Conservation (phyloP, 768 basidiomycete species). For the Strobilomyces confusus region DNA sequence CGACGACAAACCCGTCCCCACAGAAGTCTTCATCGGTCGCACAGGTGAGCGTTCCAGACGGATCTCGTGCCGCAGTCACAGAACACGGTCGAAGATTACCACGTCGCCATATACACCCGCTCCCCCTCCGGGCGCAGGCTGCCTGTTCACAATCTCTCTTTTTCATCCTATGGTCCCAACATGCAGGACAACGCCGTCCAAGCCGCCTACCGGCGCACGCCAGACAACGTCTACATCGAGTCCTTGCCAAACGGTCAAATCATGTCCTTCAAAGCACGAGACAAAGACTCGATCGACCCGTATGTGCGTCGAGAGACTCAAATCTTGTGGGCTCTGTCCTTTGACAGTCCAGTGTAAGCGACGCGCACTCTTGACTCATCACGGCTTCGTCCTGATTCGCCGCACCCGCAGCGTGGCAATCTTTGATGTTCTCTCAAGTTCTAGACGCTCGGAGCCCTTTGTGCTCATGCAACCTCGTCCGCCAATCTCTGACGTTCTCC, state of each 20-base stretch:
- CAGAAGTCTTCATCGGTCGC: conserved; percentile 60
- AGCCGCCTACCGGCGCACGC: conserved; percentile 66
- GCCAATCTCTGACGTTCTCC: conserved; percentile 67
- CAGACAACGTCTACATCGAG: conserved; percentile 80
- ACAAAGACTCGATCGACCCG: conserved; percentile 23
- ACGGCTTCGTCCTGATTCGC: conserved; percentile 1
- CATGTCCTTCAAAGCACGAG: conserved; percentile 60
- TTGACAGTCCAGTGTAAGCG: conserved; percentile 66
- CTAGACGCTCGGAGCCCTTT: conserved; percentile 56
- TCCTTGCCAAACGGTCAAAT: conserved; percentile 75
- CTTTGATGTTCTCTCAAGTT: conserved; percentile 64
- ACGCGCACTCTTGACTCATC: neutral
- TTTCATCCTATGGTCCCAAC: conserved; percentile 92
- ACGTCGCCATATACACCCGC: conserved; percentile 76
- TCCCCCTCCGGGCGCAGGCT: conserved; percentile 33
- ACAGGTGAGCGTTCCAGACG: conserved; percentile 44
- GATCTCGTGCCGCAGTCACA: neutral
- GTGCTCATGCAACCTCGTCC: conserved; percentile 86
- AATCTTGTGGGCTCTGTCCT: conserved; percentile 56
- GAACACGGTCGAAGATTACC: conserved; percentile 62
- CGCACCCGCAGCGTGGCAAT: conserved; percentile 62
- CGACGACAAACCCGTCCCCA: conserved; percentile 25
- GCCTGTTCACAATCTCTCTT: conserved; percentile 76
- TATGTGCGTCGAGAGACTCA: conserved; percentile 33
- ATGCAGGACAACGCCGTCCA: conserved; percentile 77